Evolutionary conservation across 208 protist species (phyloP).

Genomic region (Trypanosoma avium): DNA sequence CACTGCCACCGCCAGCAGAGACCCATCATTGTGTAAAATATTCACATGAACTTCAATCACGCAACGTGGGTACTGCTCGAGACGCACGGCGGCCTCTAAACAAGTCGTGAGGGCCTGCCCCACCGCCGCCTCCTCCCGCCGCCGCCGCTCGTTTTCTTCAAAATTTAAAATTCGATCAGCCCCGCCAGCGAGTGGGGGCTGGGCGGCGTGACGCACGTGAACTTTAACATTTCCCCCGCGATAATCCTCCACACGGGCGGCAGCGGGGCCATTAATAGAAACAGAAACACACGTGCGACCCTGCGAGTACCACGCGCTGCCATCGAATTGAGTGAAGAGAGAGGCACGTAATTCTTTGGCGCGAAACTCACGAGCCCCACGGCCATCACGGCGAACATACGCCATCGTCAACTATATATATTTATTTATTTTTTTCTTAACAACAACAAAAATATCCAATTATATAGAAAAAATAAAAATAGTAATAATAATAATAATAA

Average conservation of each 20-base stretch:
- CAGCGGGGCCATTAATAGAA: conserved; percentile 68
- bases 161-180: conserved; percentile 41
- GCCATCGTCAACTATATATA: conserved; percentile 1
- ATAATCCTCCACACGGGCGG: conserved; percentile 50
- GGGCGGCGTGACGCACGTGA: conserved; percentile 20
- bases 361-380: conserved; percentile 63
- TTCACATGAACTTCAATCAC: conserved; percentile 67
- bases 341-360: conserved; percentile 60
- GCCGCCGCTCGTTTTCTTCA: conserved; percentile 38
- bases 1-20: conserved; percentile 56
- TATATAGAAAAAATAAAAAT: conserved; percentile 1
- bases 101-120: conserved; percentile 35
- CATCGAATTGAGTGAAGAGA: conserved; percentile 68
- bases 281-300: conserved; percentile 64
- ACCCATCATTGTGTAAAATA: conserved; percentile 72
- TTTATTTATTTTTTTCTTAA: conserved; percentile 3
- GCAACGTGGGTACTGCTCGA: conserved; percentile 61
- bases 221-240: conserved; percentile 37
- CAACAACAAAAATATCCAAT: conserved; percentile 14
- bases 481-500: conserved; percentile 14
- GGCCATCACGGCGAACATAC: conserved; percentile 56
- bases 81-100: conserved; percentile 48
- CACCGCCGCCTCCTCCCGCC: conserved; percentile 49
- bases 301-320: conserved; percentile 76
- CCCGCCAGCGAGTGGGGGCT: conserved; percentile 42